Percentiles rank a stretch among this genome's conserved stretches.
Conservation (phyloP, 306 rosid species). For the Begonia masoniana region DNA sequence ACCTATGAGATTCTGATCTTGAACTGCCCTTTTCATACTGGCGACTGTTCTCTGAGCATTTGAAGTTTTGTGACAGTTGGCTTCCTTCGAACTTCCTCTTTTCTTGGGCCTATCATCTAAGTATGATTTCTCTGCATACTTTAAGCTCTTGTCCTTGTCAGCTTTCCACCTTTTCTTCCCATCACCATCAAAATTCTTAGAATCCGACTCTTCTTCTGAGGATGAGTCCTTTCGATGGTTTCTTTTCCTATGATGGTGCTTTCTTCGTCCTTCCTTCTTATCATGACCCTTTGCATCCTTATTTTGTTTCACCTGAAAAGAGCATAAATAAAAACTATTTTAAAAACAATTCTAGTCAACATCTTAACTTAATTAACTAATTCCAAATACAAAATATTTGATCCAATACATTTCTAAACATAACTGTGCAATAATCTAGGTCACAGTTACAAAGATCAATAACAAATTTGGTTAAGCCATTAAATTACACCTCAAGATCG, state of each 20-base stretch:
- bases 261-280: conserved; percentile 43
- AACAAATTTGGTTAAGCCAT: too few relatives aligned
- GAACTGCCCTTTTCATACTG: conserved; percentile 6
- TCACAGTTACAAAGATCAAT: too few relatives aligned
- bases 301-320: conserved; percentile 37
- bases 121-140: conserved; percentile 16
- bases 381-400: too few relatives aligned
- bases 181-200: conserved; percentile 36
- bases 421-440: too few relatives aligned
- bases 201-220: conserved; percentile 25
- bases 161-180: conserved; percentile 18
- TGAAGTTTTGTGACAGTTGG: conserved; percentile 13
- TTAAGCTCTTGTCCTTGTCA: conserved; percentile 9
- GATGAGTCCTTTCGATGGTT: conserved; percentile 30
- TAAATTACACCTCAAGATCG: too few relatives aligned
- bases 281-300: conserved; percentile 28
- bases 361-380: too few relatives aligned
- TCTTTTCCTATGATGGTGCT: conserved; percentile 45
- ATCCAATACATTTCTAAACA: too few relatives aligned
- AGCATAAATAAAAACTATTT: too few relatives aligned
- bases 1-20: conserved; percentile 6
- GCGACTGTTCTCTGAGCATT: conserved; percentile 23
- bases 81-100: conserved; percentile 8
- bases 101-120: conserved; percentile 11
- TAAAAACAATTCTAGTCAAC: too few relatives aligned